Evolutionary conservation across 1,284 basidiomycete genomes (phyloP), one percentile per base, ranked within the genome.

Genomic region (Rhizoctonia solani): DNA sequence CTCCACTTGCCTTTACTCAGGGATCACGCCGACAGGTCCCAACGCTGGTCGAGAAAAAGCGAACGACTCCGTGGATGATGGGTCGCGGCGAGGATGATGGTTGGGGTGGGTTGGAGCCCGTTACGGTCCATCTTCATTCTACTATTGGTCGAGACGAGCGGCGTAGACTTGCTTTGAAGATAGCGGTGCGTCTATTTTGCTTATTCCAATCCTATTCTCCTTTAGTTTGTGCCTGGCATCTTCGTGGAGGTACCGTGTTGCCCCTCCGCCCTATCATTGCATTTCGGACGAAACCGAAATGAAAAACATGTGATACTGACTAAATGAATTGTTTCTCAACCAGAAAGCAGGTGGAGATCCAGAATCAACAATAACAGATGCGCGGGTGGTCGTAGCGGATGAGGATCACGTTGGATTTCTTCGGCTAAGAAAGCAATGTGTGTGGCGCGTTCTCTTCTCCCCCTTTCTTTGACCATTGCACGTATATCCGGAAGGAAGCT

Each of bases 301-400:
- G 21, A 46, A 37, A 42, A 50, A 41, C 27, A 46, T 59, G 44
- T 46, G 44, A 46, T 32, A 49, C 37, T 46, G 16, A 47, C 42
- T 47, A n/a, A 2, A 49, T 39, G 9, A 50, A n/a, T 49, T 50
- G 21, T 39, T 32, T 23, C 29, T 11, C 16, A 46, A n/a, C 16
- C 52, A 63, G 59, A 63, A 63, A 52, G 59, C 59, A 63, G 59
- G 59, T 27, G 59, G 59, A 11, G 59, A 63, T 39, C 47, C 59
- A 32, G 32, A 32, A 21, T 39, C 47, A 11, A 25, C 32, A 21
- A 29, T 52, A 25, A 14, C 30, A 8, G 47, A 47, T 16, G 59
- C 59, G 16, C 59, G 46, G 46, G 59, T 63, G 46, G 52, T 63
- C 59, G 16, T 63, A 34, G 59, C 39, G 23, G 37, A 52, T 29